A percentile compares a stretch with the other conserved stretches of the same genome.
These are phyloP conservation scores for Trichophyton schoenleinii DNA, from an alignment of 2,329 filamentous ascomycete species.

Conservation along the genomic window DNA sequence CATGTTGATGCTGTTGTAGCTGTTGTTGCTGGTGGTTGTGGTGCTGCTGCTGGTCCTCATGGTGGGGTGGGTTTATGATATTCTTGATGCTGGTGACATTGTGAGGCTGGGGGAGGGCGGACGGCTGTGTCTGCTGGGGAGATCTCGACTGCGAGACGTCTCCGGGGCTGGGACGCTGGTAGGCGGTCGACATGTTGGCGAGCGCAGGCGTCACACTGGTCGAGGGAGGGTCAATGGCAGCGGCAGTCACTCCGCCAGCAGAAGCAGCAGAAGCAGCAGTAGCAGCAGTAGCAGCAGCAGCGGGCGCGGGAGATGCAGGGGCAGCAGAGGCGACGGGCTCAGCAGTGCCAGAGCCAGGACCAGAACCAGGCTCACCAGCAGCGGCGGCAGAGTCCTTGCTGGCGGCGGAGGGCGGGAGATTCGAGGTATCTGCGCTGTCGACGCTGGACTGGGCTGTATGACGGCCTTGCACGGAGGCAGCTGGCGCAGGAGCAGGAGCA, in stretches of 20 bases:
- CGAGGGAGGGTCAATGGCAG: neutral
- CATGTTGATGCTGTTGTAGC: conserved; percentile 14
- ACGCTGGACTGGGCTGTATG: conserved; percentile 10
- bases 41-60: conserved; percentile 20
- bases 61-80: conserved; percentile 57
- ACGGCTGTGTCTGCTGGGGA: conserved; percentile 25
- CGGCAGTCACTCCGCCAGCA: neutral
- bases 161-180: conserved; percentile 2
- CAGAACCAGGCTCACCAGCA: conserved; percentile 12
- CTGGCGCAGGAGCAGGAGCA: neutral
- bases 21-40: conserved; percentile 9
- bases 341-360: neutral
- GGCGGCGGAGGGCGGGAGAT: conserved; percentile 6
- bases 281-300: too few relatives aligned
- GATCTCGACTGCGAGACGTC: conserved; percentile 21
- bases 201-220: neutral
- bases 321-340: too few relatives aligned
- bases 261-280: too few relatives aligned
- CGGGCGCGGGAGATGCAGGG: too few relatives aligned
- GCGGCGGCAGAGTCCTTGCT: conserved; percentile 8
- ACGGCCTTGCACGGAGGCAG: neutral
- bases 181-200: conserved; percentile 2
- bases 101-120: conserved; percentile 29
- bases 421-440: conserved; percentile 9
- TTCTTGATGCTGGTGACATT: conserved; percentile 73